Evolutionary conservation across 805 yeast genomes (phyloP), one percentile per base, ranked within the genome.

Genomic region (Metschnikowia kofuensis): DNA sequence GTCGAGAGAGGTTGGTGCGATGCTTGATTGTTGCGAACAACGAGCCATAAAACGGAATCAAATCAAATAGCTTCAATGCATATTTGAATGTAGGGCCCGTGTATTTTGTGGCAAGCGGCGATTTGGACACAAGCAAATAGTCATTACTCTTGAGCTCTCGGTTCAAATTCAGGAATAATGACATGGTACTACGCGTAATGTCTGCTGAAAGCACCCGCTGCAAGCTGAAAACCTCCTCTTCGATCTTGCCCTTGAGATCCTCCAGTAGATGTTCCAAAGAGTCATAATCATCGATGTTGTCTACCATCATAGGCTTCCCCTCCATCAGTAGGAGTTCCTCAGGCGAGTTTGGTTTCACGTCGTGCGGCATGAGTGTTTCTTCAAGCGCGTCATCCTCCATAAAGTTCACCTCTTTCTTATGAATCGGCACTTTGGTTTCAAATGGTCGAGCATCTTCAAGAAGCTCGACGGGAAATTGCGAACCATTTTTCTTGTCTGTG

Each of bases 371-470:
- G 15, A 54, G 35, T 29, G 52, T 48, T 44, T 57, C 57, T 31
- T 42, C 57, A 46, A 45, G 53, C 48, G 48, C 56, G 40, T 53
- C 60, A 31, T 49, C 49, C 39, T 64, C 66, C 41, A 62, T 50
- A 47, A 70, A 66, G 51, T 71, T 71, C 41, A 67, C 65, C 51
- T 73, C 76, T 44, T 65, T 57, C 53, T 73, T 73, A 44, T 66
- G 61, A 15, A 69, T 51, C 3, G 62, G 64, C 37, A 70, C 60
- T 39, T 55, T 62, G 30, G 63, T 59, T 32, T 60, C 48, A 44
- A 57, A 63, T 59, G 65, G 65, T 45, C 59, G 63, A 34, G 71
- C 52, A 50, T 73, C 78, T 40, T 66, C 68, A 11, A 73, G 60
- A 39, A 73, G 65, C 56, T 73, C 78, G 41, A 62, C 64, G 2